Percentiles rank a stretch among this genome's conserved stretches.
Evolutionary conservation across 1,284 basidiomycete species (phyloP).

Genomic region (Flammula alnicola): DNA sequence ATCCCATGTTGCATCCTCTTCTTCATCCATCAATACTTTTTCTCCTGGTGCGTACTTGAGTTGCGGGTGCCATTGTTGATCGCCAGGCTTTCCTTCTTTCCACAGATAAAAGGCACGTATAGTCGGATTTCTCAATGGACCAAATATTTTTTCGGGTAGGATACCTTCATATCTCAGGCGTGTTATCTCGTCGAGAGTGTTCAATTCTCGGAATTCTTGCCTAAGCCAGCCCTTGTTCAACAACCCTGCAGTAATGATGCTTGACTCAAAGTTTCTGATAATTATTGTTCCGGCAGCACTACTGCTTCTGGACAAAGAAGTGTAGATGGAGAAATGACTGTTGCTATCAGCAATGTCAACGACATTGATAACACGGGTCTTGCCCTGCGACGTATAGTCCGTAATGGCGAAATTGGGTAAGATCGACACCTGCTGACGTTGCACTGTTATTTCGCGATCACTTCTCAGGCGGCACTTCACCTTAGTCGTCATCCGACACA

Average conservation of each 20-base stretch:
- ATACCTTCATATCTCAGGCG: slow-evolving; percentile 23
- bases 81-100: background rate
- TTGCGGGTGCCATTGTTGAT: slow-evolving; percentile 6
- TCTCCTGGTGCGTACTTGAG: background rate
- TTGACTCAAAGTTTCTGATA: slow-evolving; percentile 26
- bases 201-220: slow-evolving; percentile 27
- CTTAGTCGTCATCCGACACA: slow-evolving; percentile 1
- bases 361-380: slow-evolving; percentile 28
- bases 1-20: slow-evolving; percentile 5
- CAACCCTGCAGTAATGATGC: slow-evolving; percentile 25
- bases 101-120: slow-evolving; percentile 12
- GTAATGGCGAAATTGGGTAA: slow-evolving; percentile 33
- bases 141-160: slow-evolving; percentile 24
- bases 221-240: background rate
- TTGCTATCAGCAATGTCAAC: slow-evolving; percentile 28
- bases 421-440: slow-evolving; percentile 24
- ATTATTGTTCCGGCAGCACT: slow-evolving; percentile 32
- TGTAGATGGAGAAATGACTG: slow-evolving; percentile 30
- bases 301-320: slow-evolving; percentile 30
- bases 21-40: background rate
- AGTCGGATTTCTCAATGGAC: slow-evolving; percentile 10
- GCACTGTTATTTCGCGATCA: background rate
- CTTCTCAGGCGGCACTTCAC: background rate
- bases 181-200: slow-evolving; percentile 40
- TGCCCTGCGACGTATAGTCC: slow-evolving; percentile 35